These are phyloP conservation scores for Suhomyces canberraensis DNA, from an alignment of 805 yeast genomes.

Conservation along the genomic window DNA sequence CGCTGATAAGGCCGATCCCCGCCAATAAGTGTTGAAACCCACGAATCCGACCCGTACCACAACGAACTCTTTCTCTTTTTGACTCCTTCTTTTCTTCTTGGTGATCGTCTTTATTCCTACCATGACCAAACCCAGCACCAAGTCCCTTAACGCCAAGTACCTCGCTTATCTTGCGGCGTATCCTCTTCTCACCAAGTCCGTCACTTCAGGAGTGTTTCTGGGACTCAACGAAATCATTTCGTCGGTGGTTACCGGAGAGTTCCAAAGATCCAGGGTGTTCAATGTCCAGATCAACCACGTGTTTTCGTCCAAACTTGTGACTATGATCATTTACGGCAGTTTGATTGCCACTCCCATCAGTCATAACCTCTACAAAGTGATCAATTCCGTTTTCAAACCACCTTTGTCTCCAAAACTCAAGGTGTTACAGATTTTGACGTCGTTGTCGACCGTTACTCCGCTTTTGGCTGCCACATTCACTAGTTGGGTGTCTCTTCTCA, in stretches of 20 bases:
- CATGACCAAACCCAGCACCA: not conserved
- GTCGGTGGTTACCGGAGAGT: conserved; percentile 46
- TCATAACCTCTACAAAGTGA: conserved; percentile 48
- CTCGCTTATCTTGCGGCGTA: conserved; percentile 38
- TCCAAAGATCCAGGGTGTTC: conserved; percentile 18
- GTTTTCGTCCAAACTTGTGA: conserved; percentile 43
- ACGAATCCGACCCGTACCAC: no score
- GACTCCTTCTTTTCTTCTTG: no score
- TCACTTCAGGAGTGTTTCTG: conserved; percentile 54
- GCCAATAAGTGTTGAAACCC: no score
- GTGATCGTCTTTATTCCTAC: no score
- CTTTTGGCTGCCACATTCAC: conserved; percentile 46
- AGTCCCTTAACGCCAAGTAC: conserved; percentile 27
- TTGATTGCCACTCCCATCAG: conserved; percentile 55
- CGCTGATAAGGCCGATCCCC: no score
- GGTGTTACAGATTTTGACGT: conserved; percentile 47
- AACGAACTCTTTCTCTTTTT: no score
- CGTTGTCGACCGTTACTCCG: conserved; percentile 58
- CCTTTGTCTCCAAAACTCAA: conserved; percentile 40
- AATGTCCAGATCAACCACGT: conserved; percentile 33
- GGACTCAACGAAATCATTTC: conserved; percentile 60
- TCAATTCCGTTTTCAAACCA: conserved; percentile 41
- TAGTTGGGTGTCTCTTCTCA: conserved; percentile 51
- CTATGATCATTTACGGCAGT: conserved; percentile 57
- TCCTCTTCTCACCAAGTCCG: conserved; percentile 58